Evolutionary conservation across 2,329 filamentous ascomycete genomes (phyloP).

Genomic region (Chrysoporthe cubensis): DNA sequence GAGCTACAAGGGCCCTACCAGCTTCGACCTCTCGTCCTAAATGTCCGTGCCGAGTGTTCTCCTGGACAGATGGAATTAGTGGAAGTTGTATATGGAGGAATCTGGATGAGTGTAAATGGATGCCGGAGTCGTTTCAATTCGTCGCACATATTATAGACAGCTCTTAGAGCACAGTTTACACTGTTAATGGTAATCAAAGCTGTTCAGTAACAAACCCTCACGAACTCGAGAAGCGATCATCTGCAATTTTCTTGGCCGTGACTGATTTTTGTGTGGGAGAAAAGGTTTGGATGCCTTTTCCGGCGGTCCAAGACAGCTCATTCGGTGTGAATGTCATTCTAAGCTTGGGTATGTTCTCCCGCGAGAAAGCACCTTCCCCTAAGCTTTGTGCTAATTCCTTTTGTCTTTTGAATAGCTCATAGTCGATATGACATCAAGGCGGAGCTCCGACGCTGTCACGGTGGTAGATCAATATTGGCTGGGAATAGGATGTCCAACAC

Average conservation of each 20-base stretch:
- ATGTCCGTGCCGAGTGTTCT: background rate
- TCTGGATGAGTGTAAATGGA: background rate
- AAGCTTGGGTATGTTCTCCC: background rate
- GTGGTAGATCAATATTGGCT: too few relatives aligned
- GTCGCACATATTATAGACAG: too few relatives aligned
- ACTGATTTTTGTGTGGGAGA: background rate
- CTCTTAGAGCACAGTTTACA: too few relatives aligned
- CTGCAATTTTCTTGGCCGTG: background rate
- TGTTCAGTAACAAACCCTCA: too few relatives aligned
- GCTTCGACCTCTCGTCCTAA: slow-evolving; percentile 30
- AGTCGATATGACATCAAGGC: background rate
- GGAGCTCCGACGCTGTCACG: background rate
- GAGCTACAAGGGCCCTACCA: slow-evolving; percentile 36
- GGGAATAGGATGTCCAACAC: too few relatives aligned
- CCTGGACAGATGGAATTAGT: too few relatives aligned
- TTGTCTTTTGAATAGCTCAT: background rate
- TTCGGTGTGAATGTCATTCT: background rate
- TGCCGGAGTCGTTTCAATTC: too few relatives aligned
- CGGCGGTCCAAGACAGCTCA: background rate
- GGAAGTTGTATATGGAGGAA: too few relatives aligned
- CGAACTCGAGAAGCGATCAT: too few relatives aligned
- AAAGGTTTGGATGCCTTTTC: background rate
- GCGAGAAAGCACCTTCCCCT: background rate
- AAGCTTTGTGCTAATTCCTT: too few relatives aligned
- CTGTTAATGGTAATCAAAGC: too few relatives aligned